Base-by-base conservation (phyloP, 176 grass and related monocot genomes). In the Eremochloa ophiuroides region DNA sequence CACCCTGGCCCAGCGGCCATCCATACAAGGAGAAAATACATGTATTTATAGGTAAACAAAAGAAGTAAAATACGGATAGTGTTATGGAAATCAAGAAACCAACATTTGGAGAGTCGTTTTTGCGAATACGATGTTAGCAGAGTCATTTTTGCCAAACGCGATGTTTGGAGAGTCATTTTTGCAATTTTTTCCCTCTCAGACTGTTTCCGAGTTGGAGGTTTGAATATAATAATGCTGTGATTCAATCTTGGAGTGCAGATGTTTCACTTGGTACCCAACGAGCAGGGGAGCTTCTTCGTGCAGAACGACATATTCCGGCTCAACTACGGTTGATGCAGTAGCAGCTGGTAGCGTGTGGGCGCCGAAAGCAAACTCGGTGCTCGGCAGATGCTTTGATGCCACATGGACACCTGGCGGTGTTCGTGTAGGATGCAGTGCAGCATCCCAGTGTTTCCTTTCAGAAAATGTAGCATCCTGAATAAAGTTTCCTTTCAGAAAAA, bases 281-380 rank as follows among this genome's bases (percentile, higher is more conserved):
- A 41, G 75, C 85, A 91, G 29, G 90, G 88, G 55, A 96, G 90
- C 79, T 93, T 96, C 83, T 85, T 91, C 75, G 93, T 96, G 38
- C 90, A 96, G 86, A 93, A 96, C 18, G 93, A 91, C 83, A 93
- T 96, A 75, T 96, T 96, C 84, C 93, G 93, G 69, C 93, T 96
- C 76, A 96, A 91, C 82, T 91, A 96, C 25, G 90, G 87, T 7
- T 92, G 83, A 91, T 62, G 22, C 35, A 58, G 20, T 58, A 8
- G 55, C 55, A 22, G 58, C 8, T n/a, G 69, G 51, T 81, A 23
- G 82, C 77, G 71, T 89, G 58, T 2, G n/a, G 6, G 12, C 60
- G 43, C 82, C 65, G 78, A 77, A 82, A 85, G 87, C 58, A 82
- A 77, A 71, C 43, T 18, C 55, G 82, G 64, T 72, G 82, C 71